phyloP scores from a whole-genome alignment of 345 rosid species.

The Aquilaria malaccensis region DNA sequence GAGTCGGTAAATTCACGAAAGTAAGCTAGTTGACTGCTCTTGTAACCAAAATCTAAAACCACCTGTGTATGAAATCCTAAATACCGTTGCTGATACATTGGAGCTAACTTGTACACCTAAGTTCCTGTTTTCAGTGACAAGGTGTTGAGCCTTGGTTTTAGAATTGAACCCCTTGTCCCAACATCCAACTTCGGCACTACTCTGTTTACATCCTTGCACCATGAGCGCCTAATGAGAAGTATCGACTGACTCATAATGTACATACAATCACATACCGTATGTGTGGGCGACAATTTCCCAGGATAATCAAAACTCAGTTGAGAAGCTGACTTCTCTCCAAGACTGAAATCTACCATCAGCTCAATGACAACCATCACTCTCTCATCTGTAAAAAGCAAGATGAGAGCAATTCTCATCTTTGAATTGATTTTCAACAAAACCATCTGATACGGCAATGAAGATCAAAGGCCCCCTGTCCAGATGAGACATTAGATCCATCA shows the following conservation, averaged over 20 bases:
- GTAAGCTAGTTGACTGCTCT: conserved; percentile 10
- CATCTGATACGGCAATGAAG: too few species aligned
- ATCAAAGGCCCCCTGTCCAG: too few species aligned
- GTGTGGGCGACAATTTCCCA: conserved; percentile 8
- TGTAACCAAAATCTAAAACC: conserved; percentile 16
- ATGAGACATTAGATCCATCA: too few species aligned
- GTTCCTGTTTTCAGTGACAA: conserved; percentile 23
- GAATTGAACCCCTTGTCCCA: conserved; percentile 8
- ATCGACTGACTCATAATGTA: conserved; percentile 17
- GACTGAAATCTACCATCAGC: not conserved
- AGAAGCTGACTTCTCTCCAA: too few species aligned
- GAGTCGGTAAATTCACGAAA: conserved; percentile 12
- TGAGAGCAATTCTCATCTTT: conserved; percentile 17
- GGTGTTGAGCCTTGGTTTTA: conserved; percentile 19
- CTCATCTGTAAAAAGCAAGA: conserved; percentile 11
- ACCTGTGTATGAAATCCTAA: conserved; percentile 12
- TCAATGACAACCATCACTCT: conserved; percentile 17
- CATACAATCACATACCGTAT: conserved; percentile 20
- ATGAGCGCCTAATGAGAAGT: not conserved
- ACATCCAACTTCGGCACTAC: too few species aligned
- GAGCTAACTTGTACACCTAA: conserved; percentile 24
- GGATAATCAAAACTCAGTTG: conserved; percentile 5
- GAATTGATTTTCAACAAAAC: too few species aligned
- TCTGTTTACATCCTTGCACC: conserved; percentile 5
- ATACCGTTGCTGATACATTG: conserved; percentile 9